These are phyloP conservation scores for Plasmodium chabaudi DNA, from an alignment of 169 alveolate genomes.

Conservation along the genomic window DNA sequence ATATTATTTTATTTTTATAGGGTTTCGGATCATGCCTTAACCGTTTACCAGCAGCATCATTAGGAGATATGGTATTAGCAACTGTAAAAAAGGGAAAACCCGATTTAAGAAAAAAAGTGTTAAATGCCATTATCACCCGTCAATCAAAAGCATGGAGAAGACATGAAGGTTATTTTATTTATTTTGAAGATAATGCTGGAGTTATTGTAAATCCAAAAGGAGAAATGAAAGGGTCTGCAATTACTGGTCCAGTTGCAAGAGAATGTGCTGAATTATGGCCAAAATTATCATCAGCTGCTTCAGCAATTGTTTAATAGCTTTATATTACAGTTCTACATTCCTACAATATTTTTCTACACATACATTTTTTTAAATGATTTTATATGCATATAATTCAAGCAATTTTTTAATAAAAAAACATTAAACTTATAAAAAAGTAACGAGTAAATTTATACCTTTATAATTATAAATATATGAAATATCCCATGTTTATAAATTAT, in stretches of 20 bases:
- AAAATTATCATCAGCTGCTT: constrained; percentile 98
- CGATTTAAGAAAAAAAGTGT: constrained; percentile 98
- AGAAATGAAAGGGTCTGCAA: constrained; percentile 99
- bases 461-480: no score
- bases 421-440: no score
- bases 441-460: no score
- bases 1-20: constrained; percentile 43
- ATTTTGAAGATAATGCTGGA: constrained; percentile 99
- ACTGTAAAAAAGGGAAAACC: constrained; percentile 99
- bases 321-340: background rate
- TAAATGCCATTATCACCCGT: constrained; percentile 98
- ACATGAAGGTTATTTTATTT: constrained; percentile 97
- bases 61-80: constrained; percentile 99
- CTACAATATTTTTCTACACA: background rate
- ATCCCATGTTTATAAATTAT: no score
- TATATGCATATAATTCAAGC: background rate
- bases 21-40: constrained; percentile 97
- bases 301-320: constrained; percentile 94
- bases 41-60: constrained; percentile 98
- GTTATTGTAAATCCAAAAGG: constrained; percentile 99
- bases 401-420: background rate
- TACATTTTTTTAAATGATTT: background rate
- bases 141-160: constrained; percentile 99
- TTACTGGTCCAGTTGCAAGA: constrained; percentile 99
- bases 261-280: constrained; percentile 99